Evolutionary conservation across 2,329 filamentous ascomycete species (phyloP).

Genomic region (Penicillium verrucosum): DNA sequence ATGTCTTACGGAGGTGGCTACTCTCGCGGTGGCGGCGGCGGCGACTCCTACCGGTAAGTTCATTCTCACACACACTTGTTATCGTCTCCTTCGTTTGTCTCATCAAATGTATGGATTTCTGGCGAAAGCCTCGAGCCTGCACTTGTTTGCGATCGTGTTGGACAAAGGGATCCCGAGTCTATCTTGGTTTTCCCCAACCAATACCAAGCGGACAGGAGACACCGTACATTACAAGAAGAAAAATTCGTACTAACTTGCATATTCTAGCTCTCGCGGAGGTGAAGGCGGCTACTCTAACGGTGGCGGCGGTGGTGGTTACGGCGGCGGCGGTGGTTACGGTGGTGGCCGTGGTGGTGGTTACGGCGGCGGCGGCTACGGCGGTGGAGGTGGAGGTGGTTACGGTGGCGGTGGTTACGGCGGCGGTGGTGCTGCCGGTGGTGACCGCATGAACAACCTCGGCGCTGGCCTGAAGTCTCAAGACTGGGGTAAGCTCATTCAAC

Average conservation of each 20-base stretch:
- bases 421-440: constrained; percentile 68
- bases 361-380: constrained; percentile 31
- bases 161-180: not conserved
- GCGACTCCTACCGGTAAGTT: constrained; percentile 53
- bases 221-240: not conserved
- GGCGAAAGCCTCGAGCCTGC: not conserved
- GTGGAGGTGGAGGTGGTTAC: constrained; percentile 29
- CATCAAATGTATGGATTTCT: not conserved
- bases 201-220: not conserved
- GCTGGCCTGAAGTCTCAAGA: constrained; percentile 80
- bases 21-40: constrained; percentile 45
- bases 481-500: constrained; percentile 65
- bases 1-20: constrained; percentile 67
- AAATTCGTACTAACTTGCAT: constrained; percentile 11
- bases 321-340: constrained; percentile 45
- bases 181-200: no score
- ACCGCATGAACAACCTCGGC: constrained; percentile 91
- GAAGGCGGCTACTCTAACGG: constrained; percentile 48
- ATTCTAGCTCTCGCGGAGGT: constrained; percentile 41
- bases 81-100: not conserved
- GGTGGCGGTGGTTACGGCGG: constrained; percentile 36
- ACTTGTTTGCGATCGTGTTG: not conserved
- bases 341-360: constrained; percentile 33
- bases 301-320: constrained; percentile 29
- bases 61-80: not conserved